Evolutionary conservation across 352 stramenopile genomes (phyloP).

Genomic region (Phytopythium litorale): DNA sequence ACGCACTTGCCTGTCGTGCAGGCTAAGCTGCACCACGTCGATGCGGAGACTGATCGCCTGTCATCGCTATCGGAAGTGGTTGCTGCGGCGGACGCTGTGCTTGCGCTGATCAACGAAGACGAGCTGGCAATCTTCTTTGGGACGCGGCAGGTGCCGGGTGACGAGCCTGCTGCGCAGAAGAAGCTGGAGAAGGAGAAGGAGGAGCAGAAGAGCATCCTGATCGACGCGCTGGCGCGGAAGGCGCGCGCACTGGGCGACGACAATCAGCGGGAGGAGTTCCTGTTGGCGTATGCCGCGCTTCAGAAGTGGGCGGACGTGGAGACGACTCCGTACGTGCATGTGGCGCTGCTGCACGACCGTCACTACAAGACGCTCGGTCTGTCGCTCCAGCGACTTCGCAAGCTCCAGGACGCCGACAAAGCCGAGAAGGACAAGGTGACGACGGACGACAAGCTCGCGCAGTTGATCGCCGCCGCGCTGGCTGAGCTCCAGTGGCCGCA

Average conservation of each 20-base stretch:
- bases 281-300: conserved; percentile 39
- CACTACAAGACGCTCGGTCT: conserved; percentile 43
- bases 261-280: conserved; percentile 52
- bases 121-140: conserved; percentile 75
- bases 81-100: conserved; percentile 46
- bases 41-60: conserved; percentile 48
- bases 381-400: conserved; percentile 66
- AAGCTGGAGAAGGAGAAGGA: conserved; percentile 79
- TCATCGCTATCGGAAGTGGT: conserved; percentile 48
- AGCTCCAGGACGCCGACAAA: conserved; percentile 53
- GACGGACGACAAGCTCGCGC: conserved; percentile 48
- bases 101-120: conserved; percentile 57
- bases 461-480: conserved; percentile 34
- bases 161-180: conserved; percentile 47
- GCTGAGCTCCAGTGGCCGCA: conserved; percentile 50
- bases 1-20: conserved; percentile 59
- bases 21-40: conserved; percentile 68
- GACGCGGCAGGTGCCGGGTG: conserved; percentile 47
- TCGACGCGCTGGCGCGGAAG: conserved; percentile 64
- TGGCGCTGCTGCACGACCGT: conserved; percentile 56
- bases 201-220: conserved; percentile 58
- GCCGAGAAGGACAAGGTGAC: conserved; percentile 69
- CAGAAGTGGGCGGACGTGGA: conserved; percentile 81
- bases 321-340: conserved; percentile 43
- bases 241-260: conserved; percentile 65